A percentile compares a stretch with the other conserved stretches of the same genome.
Evolutionary conservation across 164 flowering plant genomes (phyloP).

Genomic region (Sedum album): DNA sequence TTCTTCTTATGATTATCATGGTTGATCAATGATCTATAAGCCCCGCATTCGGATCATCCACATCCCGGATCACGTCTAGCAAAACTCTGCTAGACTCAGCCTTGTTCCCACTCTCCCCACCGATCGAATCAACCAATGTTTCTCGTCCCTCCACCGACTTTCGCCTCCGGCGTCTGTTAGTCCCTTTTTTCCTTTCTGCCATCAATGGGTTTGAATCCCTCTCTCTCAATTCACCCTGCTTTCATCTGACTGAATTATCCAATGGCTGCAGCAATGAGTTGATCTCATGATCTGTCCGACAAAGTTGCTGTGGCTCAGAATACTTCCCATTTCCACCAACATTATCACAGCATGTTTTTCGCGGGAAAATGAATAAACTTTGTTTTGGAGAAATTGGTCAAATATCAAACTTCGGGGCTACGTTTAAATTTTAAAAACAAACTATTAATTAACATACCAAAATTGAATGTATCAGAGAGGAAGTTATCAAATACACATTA

Average conservation of each 20-base stretch:
- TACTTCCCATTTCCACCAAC: neutral
- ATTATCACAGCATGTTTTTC: neutral
- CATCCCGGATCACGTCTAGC: constrained; percentile 51
- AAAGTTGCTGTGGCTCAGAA: neutral
- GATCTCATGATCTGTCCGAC: neutral
- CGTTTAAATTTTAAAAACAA: too few relatives aligned
- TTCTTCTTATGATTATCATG: constrained; percentile 21
- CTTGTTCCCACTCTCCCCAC: neutral
- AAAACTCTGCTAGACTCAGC: constrained; percentile 31
- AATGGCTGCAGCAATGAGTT: neutral
- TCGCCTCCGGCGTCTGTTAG: neutral
- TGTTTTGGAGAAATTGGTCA: neutral
- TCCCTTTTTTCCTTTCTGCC: neutral
- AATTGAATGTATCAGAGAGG: too few relatives aligned
- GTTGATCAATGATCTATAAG: constrained; percentile 11
- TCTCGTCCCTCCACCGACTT: constrained; percentile 1
- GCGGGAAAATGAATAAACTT: neutral
- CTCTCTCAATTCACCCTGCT: neutral
- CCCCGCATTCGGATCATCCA: constrained; percentile 26
- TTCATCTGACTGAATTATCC: neutral
- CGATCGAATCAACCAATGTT: neutral
- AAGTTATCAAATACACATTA: too few relatives aligned
- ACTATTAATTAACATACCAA: too few relatives aligned
- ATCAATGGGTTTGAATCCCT: neutral
- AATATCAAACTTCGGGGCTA: too few relatives aligned